A percentile compares a stretch with the other conserved stretches of the same genome.
These are phyloP conservation scores for Desmodesmus armatus DNA, from an alignment of 139 green algal genomes.

Conservation along the genomic window DNA sequence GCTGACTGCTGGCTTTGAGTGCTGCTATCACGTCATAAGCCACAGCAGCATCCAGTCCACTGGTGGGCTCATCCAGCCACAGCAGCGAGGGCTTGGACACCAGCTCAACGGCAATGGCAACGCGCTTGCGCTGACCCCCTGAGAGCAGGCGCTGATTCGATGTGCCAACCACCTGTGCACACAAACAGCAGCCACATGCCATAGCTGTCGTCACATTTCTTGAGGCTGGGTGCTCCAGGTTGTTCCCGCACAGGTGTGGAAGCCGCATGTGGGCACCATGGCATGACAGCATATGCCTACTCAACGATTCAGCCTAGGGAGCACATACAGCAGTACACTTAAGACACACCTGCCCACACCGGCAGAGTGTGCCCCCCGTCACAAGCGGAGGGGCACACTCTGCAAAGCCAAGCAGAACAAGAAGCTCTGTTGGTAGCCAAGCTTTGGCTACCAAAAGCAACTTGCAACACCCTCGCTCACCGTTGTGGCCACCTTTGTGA, in stretches of 20 bases:
- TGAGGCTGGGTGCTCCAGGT: too few species aligned
- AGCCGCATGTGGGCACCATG: too few species aligned
- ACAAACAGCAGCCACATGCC: background rate
- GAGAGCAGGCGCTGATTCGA: background rate
- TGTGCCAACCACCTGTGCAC: slow-evolving; percentile 12
- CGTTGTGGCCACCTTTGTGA: slow-evolving; percentile 1
- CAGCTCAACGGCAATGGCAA: slow-evolving; percentile 85
- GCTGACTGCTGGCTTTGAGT: background rate
- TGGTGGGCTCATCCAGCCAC: slow-evolving; percentile 34
- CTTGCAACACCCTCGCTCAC: background rate
- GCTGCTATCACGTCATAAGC: slow-evolving; percentile 24
- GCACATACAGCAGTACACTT: too few species aligned
- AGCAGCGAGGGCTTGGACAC: slow-evolving; percentile 78
- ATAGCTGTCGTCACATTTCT: too few species aligned
- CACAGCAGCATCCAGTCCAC: slow-evolving; percentile 29
- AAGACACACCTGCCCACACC: too few species aligned
- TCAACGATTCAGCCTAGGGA: too few species aligned
- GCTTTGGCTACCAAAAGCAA: background rate
- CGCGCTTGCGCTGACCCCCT: slow-evolving; percentile 59
- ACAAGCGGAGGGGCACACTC: too few species aligned
- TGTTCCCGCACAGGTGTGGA: too few species aligned
- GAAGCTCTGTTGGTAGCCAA: background rate
- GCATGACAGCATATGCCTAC: too few species aligned
- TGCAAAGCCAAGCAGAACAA: background rate
- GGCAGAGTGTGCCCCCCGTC: too few species aligned